Evolutionary conservation across 257 asterid species (phyloP), one percentile per base, ranked within the genome.

Genomic region (Rhazya stricta): DNA sequence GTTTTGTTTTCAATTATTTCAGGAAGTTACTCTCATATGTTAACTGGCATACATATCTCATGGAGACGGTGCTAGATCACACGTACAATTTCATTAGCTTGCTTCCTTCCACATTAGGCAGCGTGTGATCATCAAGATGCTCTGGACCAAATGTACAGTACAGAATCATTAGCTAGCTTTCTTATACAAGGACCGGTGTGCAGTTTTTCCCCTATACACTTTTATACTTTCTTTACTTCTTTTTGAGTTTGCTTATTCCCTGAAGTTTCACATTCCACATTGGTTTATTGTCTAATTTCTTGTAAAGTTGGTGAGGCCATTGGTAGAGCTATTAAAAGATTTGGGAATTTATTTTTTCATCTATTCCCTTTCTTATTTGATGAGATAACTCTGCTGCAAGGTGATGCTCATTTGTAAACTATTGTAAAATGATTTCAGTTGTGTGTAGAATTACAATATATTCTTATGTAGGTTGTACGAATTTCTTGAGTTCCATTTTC

Each of bases 61-160:
- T 45, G 67, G 67, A 53, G 73, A 51, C 79, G 62, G 71, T 46
- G 67, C 73, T 21, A 60, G 50, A 61, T 79, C 53, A 67, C 67
- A 72, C 78, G 76, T 79, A 83, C 70, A 83, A 79, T 75, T 50
- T 69, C 61, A 75, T 46, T 51, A 11, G 69, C 75, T 78, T 9
- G 30, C 73, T 79, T 72, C 25, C 66, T 62, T 67, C n/a, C 41
- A 29, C 76, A 45, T 58, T 3, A 9, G 43, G 67, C 56, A 68
- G 41, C 34, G 46, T 60, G 56, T 60, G 41, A 48, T 56, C 65
- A 74, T 71, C 72, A 65, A 81, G 67, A 73, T 54, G 51, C 69
- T n/a, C n/a, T 25, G 63, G 51, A 66, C 77, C 71, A 73, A 69
- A 72, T 81, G 75, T 81, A 81, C 72, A 79, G 76, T 75, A 68